Percentiles rank a stretch among this genome's conserved stretches.
phyloP scores from a whole-genome alignment of 2,329 filamentous ascomycete genomes.

The Furcasterigmium sp. region DNA sequence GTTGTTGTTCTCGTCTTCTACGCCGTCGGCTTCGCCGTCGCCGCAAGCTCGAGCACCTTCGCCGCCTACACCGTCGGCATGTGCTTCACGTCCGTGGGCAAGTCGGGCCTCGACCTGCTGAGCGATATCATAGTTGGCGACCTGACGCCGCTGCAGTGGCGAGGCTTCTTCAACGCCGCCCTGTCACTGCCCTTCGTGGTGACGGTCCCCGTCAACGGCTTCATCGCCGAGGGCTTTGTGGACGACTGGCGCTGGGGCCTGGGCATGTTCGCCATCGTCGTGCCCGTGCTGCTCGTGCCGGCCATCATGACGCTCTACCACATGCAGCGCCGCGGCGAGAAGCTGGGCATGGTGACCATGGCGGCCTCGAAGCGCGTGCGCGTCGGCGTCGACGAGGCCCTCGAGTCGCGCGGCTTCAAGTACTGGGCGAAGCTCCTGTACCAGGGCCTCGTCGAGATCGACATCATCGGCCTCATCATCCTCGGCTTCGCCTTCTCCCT shows the following conservation, averaged over 20 bases:
- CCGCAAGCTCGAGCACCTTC: slow-evolving; percentile 23
- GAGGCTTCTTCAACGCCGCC: slow-evolving; percentile 25
- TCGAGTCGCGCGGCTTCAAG: slow-evolving; percentile 5
- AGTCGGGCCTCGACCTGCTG: slow-evolving; percentile 29
- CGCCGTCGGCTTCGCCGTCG: slow-evolving; percentile 25
- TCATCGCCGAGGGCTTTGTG: slow-evolving; percentile 31
- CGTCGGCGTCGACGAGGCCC: slow-evolving; percentile 19
- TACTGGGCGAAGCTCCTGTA: slow-evolving; percentile 16
- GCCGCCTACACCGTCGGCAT: slow-evolving; percentile 27
- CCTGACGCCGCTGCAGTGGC: slow-evolving; percentile 28
- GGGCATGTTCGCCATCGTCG: slow-evolving; percentile 56
- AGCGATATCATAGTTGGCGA: slow-evolving; percentile 31
- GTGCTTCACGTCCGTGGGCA: slow-evolving; percentile 29
- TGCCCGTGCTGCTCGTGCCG: slow-evolving; percentile 51
- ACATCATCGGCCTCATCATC: slow-evolving; percentile 52
- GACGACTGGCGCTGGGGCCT: slow-evolving; percentile 57
- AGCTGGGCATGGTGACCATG: slow-evolving; percentile 39
- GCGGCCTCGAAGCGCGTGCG: slow-evolving; percentile 25
- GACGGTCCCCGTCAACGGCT: slow-evolving; percentile 33
- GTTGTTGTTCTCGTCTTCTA: slow-evolving; percentile 32
- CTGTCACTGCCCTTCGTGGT: slow-evolving; percentile 24
- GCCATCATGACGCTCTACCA: slow-evolving; percentile 49
- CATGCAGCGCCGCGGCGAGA: slow-evolving; percentile 54
- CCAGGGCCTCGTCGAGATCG: slow-evolving; percentile 50
- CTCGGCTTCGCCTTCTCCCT: slow-evolving; percentile 51